Evolutionary conservation across 2,329 filamentous ascomycete genomes (phyloP).

Genomic region (Neonectria hederae): DNA sequence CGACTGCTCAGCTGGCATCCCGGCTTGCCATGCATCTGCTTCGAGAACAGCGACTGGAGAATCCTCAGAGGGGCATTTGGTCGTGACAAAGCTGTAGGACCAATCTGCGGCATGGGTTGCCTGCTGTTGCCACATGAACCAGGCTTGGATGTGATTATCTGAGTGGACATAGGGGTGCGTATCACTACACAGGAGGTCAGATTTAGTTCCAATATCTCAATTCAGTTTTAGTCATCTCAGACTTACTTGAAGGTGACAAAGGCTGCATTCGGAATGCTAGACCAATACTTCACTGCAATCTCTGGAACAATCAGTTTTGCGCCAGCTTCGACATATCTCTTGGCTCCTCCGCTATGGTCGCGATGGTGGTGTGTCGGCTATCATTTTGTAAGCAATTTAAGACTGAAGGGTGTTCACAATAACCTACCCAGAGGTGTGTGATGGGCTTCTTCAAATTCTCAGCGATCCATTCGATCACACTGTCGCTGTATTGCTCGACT

Average conservation of each 20-base stretch:
- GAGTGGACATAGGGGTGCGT: slow-evolving; percentile 23
- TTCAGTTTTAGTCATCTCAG: rapidly evolving
- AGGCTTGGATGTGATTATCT: slow-evolving; percentile 15
- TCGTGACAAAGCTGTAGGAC: slow-evolving; percentile 8
- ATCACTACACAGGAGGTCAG: slow-evolving; percentile 7
- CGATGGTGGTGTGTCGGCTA: slow-evolving; percentile 32
- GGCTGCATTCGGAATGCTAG: neutral
- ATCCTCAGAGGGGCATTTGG: slow-evolving; percentile 7
- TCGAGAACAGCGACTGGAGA: slow-evolving; percentile 13
- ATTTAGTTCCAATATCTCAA: neutral
- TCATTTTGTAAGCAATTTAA: neutral
- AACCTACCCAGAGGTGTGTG: slow-evolving; percentile 19
- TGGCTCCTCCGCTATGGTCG: slow-evolving; percentile 23
- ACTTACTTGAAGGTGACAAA: slow-evolving; percentile 30
- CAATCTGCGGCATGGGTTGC: slow-evolving; percentile 15
- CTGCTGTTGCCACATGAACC: slow-evolving; percentile 20
- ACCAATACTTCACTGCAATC: slow-evolving; percentile 25
- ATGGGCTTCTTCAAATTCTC: slow-evolving; percentile 21
- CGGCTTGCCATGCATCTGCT: slow-evolving; percentile 18
- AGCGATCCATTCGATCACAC: slow-evolving; percentile 24
- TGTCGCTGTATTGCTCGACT: slow-evolving; percentile 3
- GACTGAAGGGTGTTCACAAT: no score
- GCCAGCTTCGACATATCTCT: slow-evolving; percentile 10
- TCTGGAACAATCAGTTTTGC: slow-evolving; percentile 23
- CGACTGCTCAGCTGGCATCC: slow-evolving; percentile 1